Evolutionary conservation across 495 filamentous ascomycete species (phyloP), one percentile per base, ranked within the genome.

Genomic region (Penicillium alfredii): DNA sequence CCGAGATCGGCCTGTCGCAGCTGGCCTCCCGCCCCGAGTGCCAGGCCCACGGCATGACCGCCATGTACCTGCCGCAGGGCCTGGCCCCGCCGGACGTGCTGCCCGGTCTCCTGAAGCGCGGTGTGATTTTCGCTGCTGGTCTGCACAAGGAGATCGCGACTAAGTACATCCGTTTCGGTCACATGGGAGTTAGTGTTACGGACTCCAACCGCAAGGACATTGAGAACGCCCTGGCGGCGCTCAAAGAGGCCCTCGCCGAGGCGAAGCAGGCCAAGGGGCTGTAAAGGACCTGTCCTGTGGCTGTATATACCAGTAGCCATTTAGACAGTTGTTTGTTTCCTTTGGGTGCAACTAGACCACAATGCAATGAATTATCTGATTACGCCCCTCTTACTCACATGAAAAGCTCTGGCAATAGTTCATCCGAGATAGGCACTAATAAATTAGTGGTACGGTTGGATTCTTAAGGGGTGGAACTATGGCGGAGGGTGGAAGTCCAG

Each of bases 21-120:
- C 66, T 97, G 9, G 88, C 92, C 16, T 49, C 77, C 21, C 84
- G 84, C 52, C 82, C 85, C 0, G 88, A 87, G 41, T 82, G 89
- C 57, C 92, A 96, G 71, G 88, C 92, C 17, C 90, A 93, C 53
- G 87, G 84, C 53, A 98, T 98, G 92, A 96, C 92, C 8, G 89
- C 92, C 31, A 88, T 97, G 42, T 96, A 90, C 61, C 74, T 98
- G 31, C 92, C 92, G 2, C 85, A 95, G 36, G 81, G 72, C 19
- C 71, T 98, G 18, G 74, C 80, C 42, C 78, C 81, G 8, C 71
- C 87, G 4, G 85, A 94, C 35, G 64, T 98, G 8, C 68, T 98
- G 29, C 90, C 92, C 4, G 88, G 80, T 44, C 68, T 98, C 38
- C 58, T 89, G 40, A 88, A 89, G 66, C 90, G 82, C 56, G 88